phyloP scores from a whole-genome alignment of 1,284 basidiomycete genomes.

The Cryptococcus hybrid region DNA sequence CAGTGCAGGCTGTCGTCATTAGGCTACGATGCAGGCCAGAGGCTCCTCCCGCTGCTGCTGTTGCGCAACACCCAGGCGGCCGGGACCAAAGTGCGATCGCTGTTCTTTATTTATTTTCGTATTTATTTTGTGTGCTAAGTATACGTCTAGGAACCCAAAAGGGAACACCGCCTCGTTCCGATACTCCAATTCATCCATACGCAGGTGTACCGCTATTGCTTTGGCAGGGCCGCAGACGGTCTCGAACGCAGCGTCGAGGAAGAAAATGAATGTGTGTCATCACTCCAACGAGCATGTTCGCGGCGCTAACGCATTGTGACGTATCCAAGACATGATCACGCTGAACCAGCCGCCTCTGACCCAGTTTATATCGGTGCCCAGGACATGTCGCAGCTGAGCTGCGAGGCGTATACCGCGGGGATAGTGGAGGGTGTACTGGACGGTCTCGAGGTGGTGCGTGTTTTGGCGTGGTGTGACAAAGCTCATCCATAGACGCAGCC shows the following conservation, averaged over 20 bases:
- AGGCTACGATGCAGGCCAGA: slow-evolving; percentile 82
- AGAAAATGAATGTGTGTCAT: slow-evolving; percentile 81
- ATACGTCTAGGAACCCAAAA: slow-evolving; percentile 72
- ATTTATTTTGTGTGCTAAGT: slow-evolving; percentile 38
- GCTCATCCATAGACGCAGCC: slow-evolving; percentile 59
- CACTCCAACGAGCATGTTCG: no score
- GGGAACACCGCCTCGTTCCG: slow-evolving; percentile 82
- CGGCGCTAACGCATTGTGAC: neutral
- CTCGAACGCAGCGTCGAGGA: slow-evolving; percentile 95
- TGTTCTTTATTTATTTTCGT: no score
- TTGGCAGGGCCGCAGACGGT: slow-evolving; percentile 88
- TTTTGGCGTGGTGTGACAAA: no score
- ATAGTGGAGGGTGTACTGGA: slow-evolving; percentile 97
- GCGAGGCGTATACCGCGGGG: slow-evolving; percentile 94
- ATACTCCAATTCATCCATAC: slow-evolving; percentile 89
- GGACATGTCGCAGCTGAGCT: slow-evolving; percentile 90
- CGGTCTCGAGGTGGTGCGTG: slow-evolving; percentile 92
- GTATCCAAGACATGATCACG: slow-evolving; percentile 87
- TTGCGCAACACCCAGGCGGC: slow-evolving; percentile 45
- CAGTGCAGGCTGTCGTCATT: slow-evolving; percentile 75
- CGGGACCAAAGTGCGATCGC: slow-evolving; percentile 57
- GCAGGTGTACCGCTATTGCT: slow-evolving; percentile 90
- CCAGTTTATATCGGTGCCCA: slow-evolving; percentile 86
- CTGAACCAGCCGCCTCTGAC: slow-evolving; percentile 94
- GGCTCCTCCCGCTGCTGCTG: slow-evolving; percentile 60